Evolutionary conservation across 306 rosid species (phyloP).

Genomic region (Quercus berberidifolia): DNA sequence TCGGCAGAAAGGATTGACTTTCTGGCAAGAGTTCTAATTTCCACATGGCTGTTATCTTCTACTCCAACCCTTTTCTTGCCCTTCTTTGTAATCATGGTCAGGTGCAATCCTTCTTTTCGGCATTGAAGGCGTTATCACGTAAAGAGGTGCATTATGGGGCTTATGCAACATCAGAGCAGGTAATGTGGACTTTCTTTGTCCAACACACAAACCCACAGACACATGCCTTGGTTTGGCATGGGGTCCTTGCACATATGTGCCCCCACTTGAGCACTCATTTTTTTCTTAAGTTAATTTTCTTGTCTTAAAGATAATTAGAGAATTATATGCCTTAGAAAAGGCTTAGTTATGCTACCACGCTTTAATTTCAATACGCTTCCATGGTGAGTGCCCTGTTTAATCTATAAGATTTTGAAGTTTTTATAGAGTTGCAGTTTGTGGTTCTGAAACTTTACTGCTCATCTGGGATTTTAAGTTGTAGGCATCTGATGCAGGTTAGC

Average conservation of each 20-base stretch:
- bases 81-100: conserved; percentile 26
- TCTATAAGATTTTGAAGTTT: not conserved
- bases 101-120: conserved; percentile 91
- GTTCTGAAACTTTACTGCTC: not conserved
- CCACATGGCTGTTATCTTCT: not conserved
- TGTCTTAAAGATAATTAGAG: not conserved
- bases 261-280: not conserved
- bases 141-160: conserved; percentile 99
- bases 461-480: conserved; percentile 4
- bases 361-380: not conserved
- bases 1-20: not conserved
- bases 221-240: not conserved
- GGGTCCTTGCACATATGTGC: not conserved
- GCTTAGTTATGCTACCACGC: not conserved
- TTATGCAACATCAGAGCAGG: conserved; percentile 97
- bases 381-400: not conserved
- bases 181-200: conserved; percentile 19
- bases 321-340: not conserved
- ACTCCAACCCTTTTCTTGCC: not conserved
- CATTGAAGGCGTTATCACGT: conserved; percentile 83
- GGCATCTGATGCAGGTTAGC: conserved; percentile 58
- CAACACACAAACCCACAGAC: not conserved
- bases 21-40: not conserved
- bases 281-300: not conserved
- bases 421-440: not conserved